Conservation (phyloP, 2,329 filamentous ascomycete species). For the Monilinia fructigena region DNA sequence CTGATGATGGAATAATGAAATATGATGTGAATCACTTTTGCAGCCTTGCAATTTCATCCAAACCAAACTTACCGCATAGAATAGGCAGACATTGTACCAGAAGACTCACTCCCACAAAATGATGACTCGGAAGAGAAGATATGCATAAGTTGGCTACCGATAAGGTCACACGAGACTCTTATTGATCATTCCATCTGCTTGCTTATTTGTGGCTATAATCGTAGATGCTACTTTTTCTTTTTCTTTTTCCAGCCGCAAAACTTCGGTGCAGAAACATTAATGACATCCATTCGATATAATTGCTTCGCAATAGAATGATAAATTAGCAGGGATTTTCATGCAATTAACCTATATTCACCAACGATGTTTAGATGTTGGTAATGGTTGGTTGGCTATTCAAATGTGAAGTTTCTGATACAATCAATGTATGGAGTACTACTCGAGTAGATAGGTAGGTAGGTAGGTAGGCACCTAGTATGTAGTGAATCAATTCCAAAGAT, state of each 20-base stretch:
- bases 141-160: conserved; percentile 7
- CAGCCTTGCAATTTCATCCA: conserved; percentile 5
- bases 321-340: background rate
- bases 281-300: background rate
- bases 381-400: background rate
- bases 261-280: background rate
- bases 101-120: background rate
- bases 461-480: background rate
- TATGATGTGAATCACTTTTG: background rate
- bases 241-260: conserved; percentile 10
- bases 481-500: no score
- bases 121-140: conserved; percentile 16
- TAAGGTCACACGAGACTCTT: conserved; percentile 9
- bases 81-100: conserved; percentile 10
- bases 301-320: background rate
- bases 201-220: background rate
- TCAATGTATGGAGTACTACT: no score
- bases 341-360: background rate
- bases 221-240: background rate
- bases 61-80: conserved; percentile 10
- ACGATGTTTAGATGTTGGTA: background rate
- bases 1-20: background rate
- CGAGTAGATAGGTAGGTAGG: no score
- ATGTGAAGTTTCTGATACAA: background rate
- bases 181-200: background rate